Base-by-base conservation (phyloP, 768 basidiomycete genomes). In the Russula lepida region DNA sequence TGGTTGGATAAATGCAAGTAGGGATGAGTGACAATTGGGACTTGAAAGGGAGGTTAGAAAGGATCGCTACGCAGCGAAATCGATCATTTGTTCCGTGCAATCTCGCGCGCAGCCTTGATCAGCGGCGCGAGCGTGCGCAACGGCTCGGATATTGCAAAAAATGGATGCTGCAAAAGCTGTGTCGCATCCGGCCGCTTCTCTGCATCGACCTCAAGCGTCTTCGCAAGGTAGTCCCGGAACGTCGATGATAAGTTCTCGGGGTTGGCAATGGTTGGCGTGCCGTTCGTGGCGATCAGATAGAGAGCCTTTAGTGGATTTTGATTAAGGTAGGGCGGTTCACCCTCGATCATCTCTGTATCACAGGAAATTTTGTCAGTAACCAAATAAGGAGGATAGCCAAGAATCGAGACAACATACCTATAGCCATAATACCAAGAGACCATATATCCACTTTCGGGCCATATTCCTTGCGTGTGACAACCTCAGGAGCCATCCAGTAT, bases 401-500 rank as follows among this genome's bases (percentile, higher is more conserved):
- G 76, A 15, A 21, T 19, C 17, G 25, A 51, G 7, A 32, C 27
- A 2, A 49, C 77, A 71, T 72, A 88, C 92, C 94, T 66, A 97
- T 90, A 48, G 94, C 89, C 84, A 95, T 97, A 77, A 98, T 97
- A 4, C 94, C 94, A 65, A 97, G 75, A 71, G 86, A 89, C 94
- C 95, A 97, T 60, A 98, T 92, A 69, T 97, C 95, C n/a, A 98
- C 95, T 71, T 98, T 98, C 15, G 95, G 90, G 0, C 95, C 95
- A 72, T 97, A 97, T 74, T 97, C 95, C 73, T 97, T 97, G 57
- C 94, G 85, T 27, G 94, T 98, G 65, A 97, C 95, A 51, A 98
- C 95, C 72, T 98, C 95, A 0, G 95, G 95, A 0, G 95, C 95
- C 95, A 98, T 97, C 95, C 95, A 98, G 72, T 98, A 98, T 1